Conservation (phyloP, 805 yeast genomes). For the Vanderwaltozyma polyspora region DNA sequence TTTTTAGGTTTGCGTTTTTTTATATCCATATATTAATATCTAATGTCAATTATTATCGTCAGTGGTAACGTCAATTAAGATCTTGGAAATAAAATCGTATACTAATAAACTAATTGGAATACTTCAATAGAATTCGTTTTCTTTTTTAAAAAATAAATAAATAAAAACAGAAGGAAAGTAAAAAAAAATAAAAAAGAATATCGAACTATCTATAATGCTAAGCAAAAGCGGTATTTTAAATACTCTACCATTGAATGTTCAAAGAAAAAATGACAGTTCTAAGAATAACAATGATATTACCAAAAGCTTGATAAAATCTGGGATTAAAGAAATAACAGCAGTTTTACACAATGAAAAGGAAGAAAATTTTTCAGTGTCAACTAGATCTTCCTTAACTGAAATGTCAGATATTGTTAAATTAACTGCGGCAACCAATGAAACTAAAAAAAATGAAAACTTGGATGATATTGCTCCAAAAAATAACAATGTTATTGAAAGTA, state of each 20-base stretch:
- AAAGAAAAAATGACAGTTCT: conserved; percentile 1
- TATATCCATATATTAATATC: too few species aligned
- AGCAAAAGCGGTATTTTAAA: conserved; percentile 6
- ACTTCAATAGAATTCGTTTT: too few species aligned
- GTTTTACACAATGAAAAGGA: conserved; percentile 1
- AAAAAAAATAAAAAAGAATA: too few species aligned
- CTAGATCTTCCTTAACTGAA: conserved; percentile 11
- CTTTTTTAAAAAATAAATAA: too few species aligned
- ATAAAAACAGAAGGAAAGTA: too few species aligned
- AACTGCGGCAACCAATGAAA: background rate
- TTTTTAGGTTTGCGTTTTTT: too few species aligned
- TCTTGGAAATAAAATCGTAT: too few species aligned
- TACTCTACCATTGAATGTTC: conserved; percentile 10
- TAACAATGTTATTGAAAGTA: background rate
- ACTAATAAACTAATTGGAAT: too few species aligned
- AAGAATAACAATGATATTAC: background rate
- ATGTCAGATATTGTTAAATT: background rate
- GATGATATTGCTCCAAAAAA: background rate
- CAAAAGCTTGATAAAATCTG: background rate
- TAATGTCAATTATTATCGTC: too few species aligned
- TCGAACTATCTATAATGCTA: background rate
- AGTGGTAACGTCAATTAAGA: too few species aligned
- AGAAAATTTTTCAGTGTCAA: conserved; percentile 7
- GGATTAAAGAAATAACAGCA: background rate
- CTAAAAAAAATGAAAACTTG: background rate